phyloP scores from a whole-genome alignment of 805 yeast species.

The Starmerella scarabaei region DNA sequence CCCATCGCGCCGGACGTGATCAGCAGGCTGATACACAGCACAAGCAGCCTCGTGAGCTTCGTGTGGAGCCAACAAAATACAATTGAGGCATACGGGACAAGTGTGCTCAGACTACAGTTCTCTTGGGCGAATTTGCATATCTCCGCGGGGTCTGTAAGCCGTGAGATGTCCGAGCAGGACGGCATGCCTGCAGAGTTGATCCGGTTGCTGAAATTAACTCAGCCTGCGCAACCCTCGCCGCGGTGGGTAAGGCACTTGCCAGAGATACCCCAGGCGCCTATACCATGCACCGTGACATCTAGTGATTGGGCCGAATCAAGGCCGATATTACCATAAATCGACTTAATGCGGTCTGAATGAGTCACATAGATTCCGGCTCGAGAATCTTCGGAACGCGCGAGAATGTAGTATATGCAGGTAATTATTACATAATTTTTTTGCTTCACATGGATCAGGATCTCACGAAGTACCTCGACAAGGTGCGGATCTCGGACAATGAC shows the following conservation, averaged over 20 bases:
- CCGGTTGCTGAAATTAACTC: no score
- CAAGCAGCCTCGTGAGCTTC: not conserved
- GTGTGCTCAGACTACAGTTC: slow-evolving; percentile 6
- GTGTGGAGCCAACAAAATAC: slow-evolving; percentile 5
- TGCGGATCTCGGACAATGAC: slow-evolving; percentile 18
- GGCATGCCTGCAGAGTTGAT: no score
- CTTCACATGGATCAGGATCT: slow-evolving; percentile 6
- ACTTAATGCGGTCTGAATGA: no score
- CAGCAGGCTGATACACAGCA: slow-evolving; percentile 20
- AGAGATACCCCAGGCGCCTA: no score
- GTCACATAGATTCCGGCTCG: no score
- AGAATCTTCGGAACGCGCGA: no score
- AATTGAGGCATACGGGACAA: slow-evolving; percentile 7
- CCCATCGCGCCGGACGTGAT: slow-evolving; percentile 54
- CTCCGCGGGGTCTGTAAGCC: slow-evolving; percentile 5
- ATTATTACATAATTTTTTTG: slow-evolving; percentile 3
- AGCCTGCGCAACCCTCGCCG: no score
- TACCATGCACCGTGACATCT: not conserved
- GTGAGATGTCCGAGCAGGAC: slow-evolving; percentile 1
- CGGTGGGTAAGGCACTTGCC: no score
- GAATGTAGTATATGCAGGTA: no score
- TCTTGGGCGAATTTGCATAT: slow-evolving; percentile 5
- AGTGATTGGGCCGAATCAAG: not conserved
- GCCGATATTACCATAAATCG: no score
- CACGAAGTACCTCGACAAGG: slow-evolving; percentile 15